Evolutionary conservation across 495 filamentous ascomycete species (phyloP), one percentile per base, ranked within the genome.

Genomic region (Aspergillus diversus): DNA sequence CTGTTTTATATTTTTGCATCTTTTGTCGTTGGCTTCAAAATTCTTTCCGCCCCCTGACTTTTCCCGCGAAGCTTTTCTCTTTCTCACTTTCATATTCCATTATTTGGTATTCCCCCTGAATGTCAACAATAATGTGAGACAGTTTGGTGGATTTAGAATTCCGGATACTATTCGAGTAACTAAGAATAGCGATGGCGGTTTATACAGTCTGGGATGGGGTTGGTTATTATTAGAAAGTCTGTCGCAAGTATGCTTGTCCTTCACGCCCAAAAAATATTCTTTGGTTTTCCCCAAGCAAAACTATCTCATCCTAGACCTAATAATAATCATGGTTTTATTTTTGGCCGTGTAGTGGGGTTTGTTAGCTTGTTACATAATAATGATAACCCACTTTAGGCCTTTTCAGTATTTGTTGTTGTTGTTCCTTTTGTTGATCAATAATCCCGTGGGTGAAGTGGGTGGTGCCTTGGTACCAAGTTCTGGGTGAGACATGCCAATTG

Each of bases 401-500:
- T 43, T 43, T 7, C 12, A 33, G 55, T 34, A 57, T 43, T 35
- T 55, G 32, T 50, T 50, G 21, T 50, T 50, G n/a, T 4, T 50
- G n/a, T n/a, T 54, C 12, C 48, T 50, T 9, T 50, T 53, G 58
- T 55, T 49, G 32, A 43, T 27, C 11, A 31, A 11, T 7, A 16
- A 37, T 21, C 49, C 32, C 52, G 17, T 39, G 49, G 60, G 33
- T 47, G 51, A 34, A 54, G 39, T 11, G n/a, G 39, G 39, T 15
- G 39, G 39, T 43, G 11, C 47, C 37, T 27, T 27, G 21, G 54
- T 52, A 59, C 60, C 39, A 55, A 56, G 57, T 63, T 57, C 59
- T 59, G 55, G 53, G 66, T 71, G 69, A 71, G 65, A 71, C 69
- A 71, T 66, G 53, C 59, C 59, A 57, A 65, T 57, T 58, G 55